A percentile compares a stretch with the other conserved stretches of the same genome.
Evolutionary conservation across 169 alveolate genomes (phyloP).

Genomic region (Plasmodium adleri): DNA sequence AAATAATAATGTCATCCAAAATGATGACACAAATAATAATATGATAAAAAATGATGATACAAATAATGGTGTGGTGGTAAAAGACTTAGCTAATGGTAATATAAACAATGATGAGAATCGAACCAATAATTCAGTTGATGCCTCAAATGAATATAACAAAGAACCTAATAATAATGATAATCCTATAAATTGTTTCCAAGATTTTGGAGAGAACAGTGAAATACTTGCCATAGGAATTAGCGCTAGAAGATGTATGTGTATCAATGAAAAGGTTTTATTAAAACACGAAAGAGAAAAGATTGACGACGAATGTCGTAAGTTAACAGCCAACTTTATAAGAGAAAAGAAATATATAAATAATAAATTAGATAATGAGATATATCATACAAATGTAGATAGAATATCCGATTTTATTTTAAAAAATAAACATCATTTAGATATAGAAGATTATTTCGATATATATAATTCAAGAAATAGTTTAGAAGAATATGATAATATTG

Average conservation of each 20-base stretch:
- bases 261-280: constrained; percentile 56
- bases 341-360: constrained; percentile 61
- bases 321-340: constrained; percentile 66
- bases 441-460: constrained; percentile 76
- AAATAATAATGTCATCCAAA: background rate
- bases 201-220: constrained; percentile 20
- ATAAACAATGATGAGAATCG: background rate
- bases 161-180: background rate
- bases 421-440: constrained; percentile 54
- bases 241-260: constrained; percentile 69
- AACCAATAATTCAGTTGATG: background rate
- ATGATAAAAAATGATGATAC: background rate
- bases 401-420: constrained; percentile 77
- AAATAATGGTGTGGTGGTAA: background rate
- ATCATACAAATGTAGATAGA: constrained; percentile 43
- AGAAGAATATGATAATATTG: constrained; percentile 81
- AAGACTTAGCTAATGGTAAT: background rate
- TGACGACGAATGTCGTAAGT: constrained; percentile 61
- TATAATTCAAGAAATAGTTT: constrained; percentile 65
- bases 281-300: constrained; percentile 51
- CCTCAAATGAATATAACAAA: no score
- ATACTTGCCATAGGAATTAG: constrained; percentile 27
- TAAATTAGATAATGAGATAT: constrained; percentile 14
- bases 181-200: background rate
- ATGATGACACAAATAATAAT: background rate